A percentile compares a stretch with the other conserved stretches of the same genome.
Conservation (phyloP, 169 alveolate genomes). For the Plasmodium vivax region DNA sequence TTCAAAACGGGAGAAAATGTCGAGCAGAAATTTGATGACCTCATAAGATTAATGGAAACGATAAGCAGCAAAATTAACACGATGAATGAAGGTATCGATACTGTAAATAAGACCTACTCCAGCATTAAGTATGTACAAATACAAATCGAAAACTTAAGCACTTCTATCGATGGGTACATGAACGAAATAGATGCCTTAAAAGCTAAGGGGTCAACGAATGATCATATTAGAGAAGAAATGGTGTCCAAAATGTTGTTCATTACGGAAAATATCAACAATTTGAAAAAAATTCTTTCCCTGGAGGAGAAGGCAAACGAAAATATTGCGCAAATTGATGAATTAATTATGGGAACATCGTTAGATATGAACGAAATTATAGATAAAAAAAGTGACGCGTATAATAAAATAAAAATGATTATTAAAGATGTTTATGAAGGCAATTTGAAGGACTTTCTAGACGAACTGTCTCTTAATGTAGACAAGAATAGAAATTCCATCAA, state of each 20-base stretch:
- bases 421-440: neutral
- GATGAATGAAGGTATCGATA: neutral
- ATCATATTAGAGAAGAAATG: neutral
- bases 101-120: neutral
- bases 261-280: constrained; percentile 16
- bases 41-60: constrained; percentile 1
- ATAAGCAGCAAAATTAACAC: neutral
- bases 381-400: neutral
- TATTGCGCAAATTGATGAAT: neutral
- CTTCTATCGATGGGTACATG: neutral
- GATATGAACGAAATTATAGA: constrained; percentile 3
- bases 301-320: neutral
- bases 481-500: neutral
- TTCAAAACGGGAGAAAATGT: neutral
- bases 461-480: constrained; percentile 4
- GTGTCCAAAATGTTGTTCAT: neutral
- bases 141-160: neutral
- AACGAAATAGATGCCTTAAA: neutral
- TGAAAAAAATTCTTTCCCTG: neutral
- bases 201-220: neutral
- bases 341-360: neutral
- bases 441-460: neutral
- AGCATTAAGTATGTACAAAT: neutral
- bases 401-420: constrained; percentile 8
- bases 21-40: neutral